Evolutionary conservation across 2,329 filamentous ascomycete genomes (phyloP).

Genomic region (Pyrenophora tritici-repentis): DNA sequence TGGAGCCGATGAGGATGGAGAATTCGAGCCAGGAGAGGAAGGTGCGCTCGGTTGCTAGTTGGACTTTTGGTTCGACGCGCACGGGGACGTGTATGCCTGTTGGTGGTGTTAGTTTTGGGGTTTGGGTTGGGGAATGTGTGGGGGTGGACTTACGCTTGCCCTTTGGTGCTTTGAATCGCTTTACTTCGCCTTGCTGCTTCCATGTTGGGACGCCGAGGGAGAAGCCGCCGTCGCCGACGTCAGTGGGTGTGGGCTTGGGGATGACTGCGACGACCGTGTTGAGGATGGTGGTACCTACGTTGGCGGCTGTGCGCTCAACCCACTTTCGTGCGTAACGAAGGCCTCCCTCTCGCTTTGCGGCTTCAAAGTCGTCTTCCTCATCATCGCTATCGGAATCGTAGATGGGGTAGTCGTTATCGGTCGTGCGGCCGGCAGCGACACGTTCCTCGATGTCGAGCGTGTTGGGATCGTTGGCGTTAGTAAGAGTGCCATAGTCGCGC

Average conservation of each 20-base stretch:
- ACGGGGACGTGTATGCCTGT: slow-evolving; percentile 90
- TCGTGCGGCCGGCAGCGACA: slow-evolving; percentile 65
- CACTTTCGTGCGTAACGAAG: slow-evolving; percentile 71
- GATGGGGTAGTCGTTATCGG: slow-evolving; percentile 75
- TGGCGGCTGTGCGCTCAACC: slow-evolving; percentile 56
- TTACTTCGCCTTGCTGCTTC: slow-evolving; percentile 48
- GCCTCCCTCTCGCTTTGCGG: slow-evolving; percentile 76
- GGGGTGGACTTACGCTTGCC: slow-evolving; percentile 62
- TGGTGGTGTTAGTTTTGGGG: slow-evolving; percentile 10
- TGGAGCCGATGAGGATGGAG: slow-evolving; percentile 81
- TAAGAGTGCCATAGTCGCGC: slow-evolving; percentile 54
- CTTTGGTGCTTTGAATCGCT: slow-evolving; percentile 70
- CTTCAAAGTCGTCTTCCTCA: slow-evolving; percentile 74
- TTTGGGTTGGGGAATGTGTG: not conserved
- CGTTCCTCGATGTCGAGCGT: slow-evolving; percentile 81
- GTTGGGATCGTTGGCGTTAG: slow-evolving; percentile 47
- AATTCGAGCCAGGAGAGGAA: slow-evolving; percentile 98
- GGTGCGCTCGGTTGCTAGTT: slow-evolving; percentile 93
- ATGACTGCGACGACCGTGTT: slow-evolving; percentile 40
- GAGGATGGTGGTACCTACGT: slow-evolving; percentile 46
- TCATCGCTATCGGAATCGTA: slow-evolving; percentile 92
- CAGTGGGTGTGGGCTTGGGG: slow-evolving; percentile 49
- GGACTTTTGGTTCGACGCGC: slow-evolving; percentile 95
- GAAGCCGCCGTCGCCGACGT: slow-evolving; percentile 49
- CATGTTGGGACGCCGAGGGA: slow-evolving; percentile 52